Evolutionary conservation across 345 rosid genomes (phyloP).

Genomic region (Kernera saxatilis): DNA sequence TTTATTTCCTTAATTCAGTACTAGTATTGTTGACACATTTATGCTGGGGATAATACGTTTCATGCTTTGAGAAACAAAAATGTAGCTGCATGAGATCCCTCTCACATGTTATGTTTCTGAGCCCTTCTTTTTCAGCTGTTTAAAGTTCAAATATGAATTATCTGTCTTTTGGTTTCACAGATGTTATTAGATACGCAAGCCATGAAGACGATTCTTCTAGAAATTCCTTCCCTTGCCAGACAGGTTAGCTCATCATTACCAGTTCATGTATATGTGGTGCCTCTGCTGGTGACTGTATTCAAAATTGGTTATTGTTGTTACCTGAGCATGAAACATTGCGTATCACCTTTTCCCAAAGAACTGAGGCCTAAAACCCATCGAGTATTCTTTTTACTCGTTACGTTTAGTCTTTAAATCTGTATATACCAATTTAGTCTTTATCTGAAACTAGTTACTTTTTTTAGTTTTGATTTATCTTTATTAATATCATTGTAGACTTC

Average conservation of each 20-base stretch:
- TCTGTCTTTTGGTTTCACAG: constrained; percentile 42
- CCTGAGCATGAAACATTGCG: background rate
- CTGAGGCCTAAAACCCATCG: background rate
- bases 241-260: constrained; percentile 54
- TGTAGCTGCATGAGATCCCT: background rate
- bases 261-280: background rate
- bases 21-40: background rate
- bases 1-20: background rate
- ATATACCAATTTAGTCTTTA: background rate
- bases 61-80: background rate
- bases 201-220: constrained; percentile 89
- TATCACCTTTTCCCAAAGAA: background rate
- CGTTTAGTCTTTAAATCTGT: too few relatives aligned
- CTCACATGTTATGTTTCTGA: background rate
- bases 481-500: constrained; percentile 48
- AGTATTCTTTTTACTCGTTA: too few relatives aligned
- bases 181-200: constrained; percentile 98
- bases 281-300: background rate
- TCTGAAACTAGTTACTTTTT: background rate
- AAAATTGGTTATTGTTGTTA: background rate
- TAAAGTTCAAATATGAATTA: background rate
- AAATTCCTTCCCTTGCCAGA: constrained; percentile 87
- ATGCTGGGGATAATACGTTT: background rate
- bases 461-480: background rate
- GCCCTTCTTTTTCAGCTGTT: background rate